phyloP scores from a whole-genome alignment of 148 eudicot species.

The Cornus controversa region DNA sequence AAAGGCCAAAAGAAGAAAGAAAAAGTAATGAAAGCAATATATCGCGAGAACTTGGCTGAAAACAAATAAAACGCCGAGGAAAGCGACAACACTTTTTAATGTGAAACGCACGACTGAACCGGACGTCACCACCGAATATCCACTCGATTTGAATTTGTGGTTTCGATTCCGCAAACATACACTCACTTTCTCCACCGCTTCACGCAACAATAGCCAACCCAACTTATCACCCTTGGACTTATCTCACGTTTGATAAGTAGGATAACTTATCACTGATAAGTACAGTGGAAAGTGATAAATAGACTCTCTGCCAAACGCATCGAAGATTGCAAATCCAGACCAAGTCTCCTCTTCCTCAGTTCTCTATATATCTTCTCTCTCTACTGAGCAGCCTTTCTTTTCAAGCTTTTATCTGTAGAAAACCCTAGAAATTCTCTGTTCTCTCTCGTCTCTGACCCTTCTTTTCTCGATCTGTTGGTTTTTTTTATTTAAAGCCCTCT shows the following conservation, averaged over 20 bases:
- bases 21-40: background rate
- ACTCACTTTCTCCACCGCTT: slow-evolving; percentile 20
- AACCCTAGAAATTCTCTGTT: slow-evolving; percentile 51
- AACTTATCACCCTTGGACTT: slow-evolving; percentile 3
- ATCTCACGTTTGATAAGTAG: slow-evolving; percentile 11
- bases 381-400: slow-evolving; percentile 28
- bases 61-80: background rate
- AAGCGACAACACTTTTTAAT: too few relatives aligned
- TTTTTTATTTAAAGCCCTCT: background rate
- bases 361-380: background rate
- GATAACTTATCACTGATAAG: slow-evolving; percentile 41
- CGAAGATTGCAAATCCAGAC: slow-evolving; percentile 37
- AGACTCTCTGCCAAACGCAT: too few relatives aligned
- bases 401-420: slow-evolving; percentile 17
- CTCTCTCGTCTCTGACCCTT: slow-evolving; percentile 9
- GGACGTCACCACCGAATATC: slow-evolving; percentile 54
- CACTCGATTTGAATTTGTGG: slow-evolving; percentile 44
- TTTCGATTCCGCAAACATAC: slow-evolving; percentile 49
- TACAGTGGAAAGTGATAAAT: too few relatives aligned
- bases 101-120: slow-evolving; percentile 2
- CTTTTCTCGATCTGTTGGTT: background rate
- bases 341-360: slow-evolving; percentile 36
- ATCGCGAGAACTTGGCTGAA: slow-evolving; percentile 6
- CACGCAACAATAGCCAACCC: slow-evolving; percentile 16
- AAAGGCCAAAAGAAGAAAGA: too few relatives aligned